Evolutionary conservation across 108 stramenopile species (phyloP), one percentile per base, ranked within the genome.

Genomic region (Fragilaria crotonensis): DNA sequence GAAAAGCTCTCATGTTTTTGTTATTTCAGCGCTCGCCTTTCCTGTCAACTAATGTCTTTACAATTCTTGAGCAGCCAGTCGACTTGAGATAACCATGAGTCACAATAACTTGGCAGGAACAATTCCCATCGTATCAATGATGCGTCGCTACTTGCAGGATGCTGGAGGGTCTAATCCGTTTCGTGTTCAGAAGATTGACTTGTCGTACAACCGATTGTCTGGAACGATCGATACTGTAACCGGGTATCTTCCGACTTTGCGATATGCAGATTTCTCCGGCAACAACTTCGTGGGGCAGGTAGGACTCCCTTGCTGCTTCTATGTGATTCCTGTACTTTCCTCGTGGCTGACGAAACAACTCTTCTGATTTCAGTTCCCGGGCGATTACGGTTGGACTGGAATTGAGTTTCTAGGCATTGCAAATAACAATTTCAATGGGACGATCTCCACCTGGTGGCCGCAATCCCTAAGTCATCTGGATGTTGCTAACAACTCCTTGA

Each of bases 101-200:
- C 36, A 41, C 11, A 83, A 83, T 33, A 0, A 21, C 20, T 53
- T 79, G n/a, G 67, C 69, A 0, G 78, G 81, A 19, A 54, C 55
- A 2, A 62, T 79, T 45, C 77, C 77, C 14, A 11, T 45, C 5
- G n/a, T n/a, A n/a, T 52, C 59, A 33, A 45, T 36, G 56, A 56
- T 30, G n/a, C 20, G 19, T 1, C 14, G 41, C 25, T 2, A 48
- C 57, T 21, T 64, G 25, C 4, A 41, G 14, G 14, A 41, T 71
- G 45, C 25, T 53, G 56, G 55, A 4, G 11, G 4, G 59, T 23
- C 1, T 19, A 20, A 18, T n/a, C 45, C 23, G 21, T 67, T 47
- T 23, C n/a, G 19, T 23, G 32, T 30, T 60, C 54, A 1, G 58
- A 67, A 23, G 41, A 59, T 45, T 57, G 66, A 53, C 46, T 59